Evolutionary conservation across 148 eudicot species (phyloP).

Genomic region (Cornus florida): DNA sequence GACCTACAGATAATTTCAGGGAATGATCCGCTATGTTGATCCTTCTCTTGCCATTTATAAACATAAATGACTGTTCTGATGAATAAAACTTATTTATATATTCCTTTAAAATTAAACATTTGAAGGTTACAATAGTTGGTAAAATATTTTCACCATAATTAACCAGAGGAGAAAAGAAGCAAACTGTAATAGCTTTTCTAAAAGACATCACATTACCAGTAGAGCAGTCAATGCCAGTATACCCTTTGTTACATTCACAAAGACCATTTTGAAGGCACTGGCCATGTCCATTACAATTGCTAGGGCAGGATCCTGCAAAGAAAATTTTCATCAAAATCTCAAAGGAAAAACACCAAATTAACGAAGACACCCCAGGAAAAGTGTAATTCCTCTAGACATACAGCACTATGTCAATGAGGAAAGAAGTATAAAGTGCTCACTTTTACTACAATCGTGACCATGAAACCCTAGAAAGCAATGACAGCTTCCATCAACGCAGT

Average conservation of each 20-base stretch:
- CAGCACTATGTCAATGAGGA: background rate
- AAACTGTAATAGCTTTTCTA: background rate
- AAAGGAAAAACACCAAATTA: slow-evolving; percentile 7
- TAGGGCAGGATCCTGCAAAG: slow-evolving; percentile 75
- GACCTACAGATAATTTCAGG: no score
- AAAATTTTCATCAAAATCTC: slow-evolving; percentile 3
- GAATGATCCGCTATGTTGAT: no score
- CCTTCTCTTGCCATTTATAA: no score
- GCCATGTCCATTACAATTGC: slow-evolving; percentile 74
- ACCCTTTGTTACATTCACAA: slow-evolving; percentile 77
- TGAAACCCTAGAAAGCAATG: slow-evolving; percentile 80
- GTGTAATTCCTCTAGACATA: background rate
- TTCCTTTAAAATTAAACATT: background rate
- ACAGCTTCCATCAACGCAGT: slow-evolving; percentile 82
- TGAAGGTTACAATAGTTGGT: background rate
- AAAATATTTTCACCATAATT: background rate
- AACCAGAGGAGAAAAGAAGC: background rate
- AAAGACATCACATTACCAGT: slow-evolving; percentile 51
- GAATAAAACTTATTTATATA: background rate
- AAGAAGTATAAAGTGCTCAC: slow-evolving; percentile 42
- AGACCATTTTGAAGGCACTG: slow-evolving; percentile 70
- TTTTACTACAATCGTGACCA: slow-evolving; percentile 82
- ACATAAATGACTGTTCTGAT: no score
- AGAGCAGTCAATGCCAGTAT: slow-evolving; percentile 90
- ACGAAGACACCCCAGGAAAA: background rate